phyloP scores from a whole-genome alignment of 2,329 filamentous ascomycete species.

The Parastagonospora avenae region DNA sequence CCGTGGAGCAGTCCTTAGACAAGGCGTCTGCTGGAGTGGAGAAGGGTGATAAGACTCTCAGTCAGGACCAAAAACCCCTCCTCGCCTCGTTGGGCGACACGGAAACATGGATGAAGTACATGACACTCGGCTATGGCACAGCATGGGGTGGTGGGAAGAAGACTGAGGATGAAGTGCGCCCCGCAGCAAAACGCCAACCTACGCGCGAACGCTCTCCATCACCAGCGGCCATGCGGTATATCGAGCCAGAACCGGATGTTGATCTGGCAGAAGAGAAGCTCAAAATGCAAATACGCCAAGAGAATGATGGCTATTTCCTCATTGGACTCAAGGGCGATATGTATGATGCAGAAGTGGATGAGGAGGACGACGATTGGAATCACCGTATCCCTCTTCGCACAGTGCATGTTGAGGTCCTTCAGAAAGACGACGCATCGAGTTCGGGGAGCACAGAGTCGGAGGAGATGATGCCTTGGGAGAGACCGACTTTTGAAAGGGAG shows the following conservation, averaged over 20 bases:
- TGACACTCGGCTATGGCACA: slow-evolving; percentile 55
- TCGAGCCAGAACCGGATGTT: slow-evolving; percentile 48
- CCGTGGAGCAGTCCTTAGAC: slow-evolving; percentile 51
- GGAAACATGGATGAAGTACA: slow-evolving; percentile 57
- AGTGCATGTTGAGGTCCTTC: slow-evolving; percentile 67
- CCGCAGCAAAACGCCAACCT: slow-evolving; percentile 1
- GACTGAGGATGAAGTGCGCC: neutral
- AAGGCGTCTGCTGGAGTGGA: slow-evolving; percentile 49
- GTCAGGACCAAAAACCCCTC: slow-evolving; percentile 26
- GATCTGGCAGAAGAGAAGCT: slow-evolving; percentile 64
- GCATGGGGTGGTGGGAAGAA: slow-evolving; percentile 45
- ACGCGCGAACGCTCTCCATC: slow-evolving; percentile 15
- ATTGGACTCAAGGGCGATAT: slow-evolving; percentile 72
- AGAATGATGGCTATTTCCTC: slow-evolving; percentile 64
- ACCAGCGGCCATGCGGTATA: slow-evolving; percentile 39
- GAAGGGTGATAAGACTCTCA: slow-evolving; percentile 19
- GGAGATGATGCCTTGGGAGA: slow-evolving; percentile 27
- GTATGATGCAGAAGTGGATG: slow-evolving; percentile 58
- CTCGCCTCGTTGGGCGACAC: slow-evolving; percentile 50
- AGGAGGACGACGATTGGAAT: slow-evolving; percentile 46
- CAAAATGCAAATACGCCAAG: slow-evolving; percentile 54
- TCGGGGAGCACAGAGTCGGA: slow-evolving; percentile 23
- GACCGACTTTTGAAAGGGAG: slow-evolving; percentile 20
- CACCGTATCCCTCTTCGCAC: slow-evolving; percentile 67
- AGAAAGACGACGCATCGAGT: slow-evolving; percentile 38